Evolutionary conservation across 176 grass and related monocot genomes (phyloP).

Genomic region (Aegilops sharonensis): DNA sequence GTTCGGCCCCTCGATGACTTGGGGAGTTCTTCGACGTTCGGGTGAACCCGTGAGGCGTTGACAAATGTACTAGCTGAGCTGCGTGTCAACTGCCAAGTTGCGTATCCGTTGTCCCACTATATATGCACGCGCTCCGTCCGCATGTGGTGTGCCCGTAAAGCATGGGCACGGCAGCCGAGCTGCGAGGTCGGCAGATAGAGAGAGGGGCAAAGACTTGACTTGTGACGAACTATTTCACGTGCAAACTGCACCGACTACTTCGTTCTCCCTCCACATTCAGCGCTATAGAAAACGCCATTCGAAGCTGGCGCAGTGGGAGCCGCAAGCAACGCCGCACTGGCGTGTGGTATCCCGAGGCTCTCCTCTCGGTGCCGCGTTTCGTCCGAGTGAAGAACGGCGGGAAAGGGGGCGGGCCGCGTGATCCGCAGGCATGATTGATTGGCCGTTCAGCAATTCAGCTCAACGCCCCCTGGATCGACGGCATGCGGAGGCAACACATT

Average conservation of each 20-base stretch:
- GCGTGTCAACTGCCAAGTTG: neutral
- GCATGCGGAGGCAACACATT: neutral
- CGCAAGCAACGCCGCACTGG: neutral
- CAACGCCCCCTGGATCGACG: neutral
- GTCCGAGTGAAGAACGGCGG: slow-evolving; percentile 12
- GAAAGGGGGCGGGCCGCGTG: neutral
- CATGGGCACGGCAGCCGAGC: neutral
- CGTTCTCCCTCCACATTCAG: neutral
- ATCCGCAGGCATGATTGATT: neutral
- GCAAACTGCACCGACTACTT: slow-evolving; percentile 31
- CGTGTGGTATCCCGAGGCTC: neutral
- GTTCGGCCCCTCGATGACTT: neutral
- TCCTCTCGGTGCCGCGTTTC: slow-evolving; percentile 13
- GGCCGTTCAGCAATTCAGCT: neutral
- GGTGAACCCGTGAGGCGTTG: neutral
- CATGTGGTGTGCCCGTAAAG: slow-evolving; percentile 15
- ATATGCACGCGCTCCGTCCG: neutral
- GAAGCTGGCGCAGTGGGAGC: neutral
- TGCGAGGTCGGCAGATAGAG: neutral
- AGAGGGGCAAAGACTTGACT: neutral
- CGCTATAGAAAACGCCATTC: neutral
- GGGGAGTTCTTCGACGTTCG: neutral
- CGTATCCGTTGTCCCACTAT: neutral
- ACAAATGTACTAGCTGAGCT: neutral
- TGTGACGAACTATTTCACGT: neutral